These are phyloP conservation scores for Hypoxylon sp. DNA, from an alignment of 2,329 filamentous ascomycete genomes.

Conservation along the genomic window DNA sequence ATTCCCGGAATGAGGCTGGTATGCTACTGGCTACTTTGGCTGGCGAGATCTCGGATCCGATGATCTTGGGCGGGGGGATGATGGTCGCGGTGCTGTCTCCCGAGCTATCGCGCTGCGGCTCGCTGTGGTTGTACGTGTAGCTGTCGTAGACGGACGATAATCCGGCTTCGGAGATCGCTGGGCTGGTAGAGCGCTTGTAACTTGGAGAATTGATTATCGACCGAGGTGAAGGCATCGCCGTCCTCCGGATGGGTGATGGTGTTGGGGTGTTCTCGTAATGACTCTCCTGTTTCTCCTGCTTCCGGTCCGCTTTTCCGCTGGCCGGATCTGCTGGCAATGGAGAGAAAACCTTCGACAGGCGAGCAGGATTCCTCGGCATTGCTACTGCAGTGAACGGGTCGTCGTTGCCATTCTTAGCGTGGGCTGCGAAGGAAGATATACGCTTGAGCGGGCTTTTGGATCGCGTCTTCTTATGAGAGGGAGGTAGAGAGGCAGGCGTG, in stretches of 20 bases:
- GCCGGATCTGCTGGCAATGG: slow-evolving; percentile 45
- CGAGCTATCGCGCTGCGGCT: neutral
- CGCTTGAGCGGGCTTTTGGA: slow-evolving; percentile 13
- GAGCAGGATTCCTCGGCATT: slow-evolving; percentile 41
- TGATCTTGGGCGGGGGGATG: slow-evolving; percentile 2
- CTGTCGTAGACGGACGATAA: slow-evolving; percentile 54
- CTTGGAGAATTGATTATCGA: slow-evolving; percentile 49
- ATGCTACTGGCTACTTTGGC: neutral
- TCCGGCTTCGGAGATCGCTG: slow-evolving; percentile 49
- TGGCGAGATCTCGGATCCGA: slow-evolving; percentile 13
- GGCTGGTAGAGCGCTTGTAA: slow-evolving; percentile 37
- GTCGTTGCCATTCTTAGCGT: slow-evolving; percentile 36
- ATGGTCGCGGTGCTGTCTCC: slow-evolving; percentile 20
- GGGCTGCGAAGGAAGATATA: slow-evolving; percentile 37
- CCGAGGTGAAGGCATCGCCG: slow-evolving; percentile 47
- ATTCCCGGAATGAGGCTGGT: slow-evolving; percentile 10
- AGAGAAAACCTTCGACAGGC: slow-evolving; percentile 52
- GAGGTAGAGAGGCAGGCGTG: neutral
- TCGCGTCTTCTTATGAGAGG: neutral
- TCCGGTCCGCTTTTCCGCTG: slow-evolving; percentile 3
- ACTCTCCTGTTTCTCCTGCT: slow-evolving; percentile 12
- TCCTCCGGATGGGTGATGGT: slow-evolving; percentile 40
- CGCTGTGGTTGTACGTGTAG: slow-evolving; percentile 45
- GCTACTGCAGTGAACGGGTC: slow-evolving; percentile 50
- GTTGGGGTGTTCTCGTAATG: slow-evolving; percentile 41